A percentile compares a stretch with the other conserved stretches of the same genome.
These are phyloP conservation scores for Picocystis sp. DNA, from an alignment of 163 green algal species.

Conservation along the genomic window DNA sequence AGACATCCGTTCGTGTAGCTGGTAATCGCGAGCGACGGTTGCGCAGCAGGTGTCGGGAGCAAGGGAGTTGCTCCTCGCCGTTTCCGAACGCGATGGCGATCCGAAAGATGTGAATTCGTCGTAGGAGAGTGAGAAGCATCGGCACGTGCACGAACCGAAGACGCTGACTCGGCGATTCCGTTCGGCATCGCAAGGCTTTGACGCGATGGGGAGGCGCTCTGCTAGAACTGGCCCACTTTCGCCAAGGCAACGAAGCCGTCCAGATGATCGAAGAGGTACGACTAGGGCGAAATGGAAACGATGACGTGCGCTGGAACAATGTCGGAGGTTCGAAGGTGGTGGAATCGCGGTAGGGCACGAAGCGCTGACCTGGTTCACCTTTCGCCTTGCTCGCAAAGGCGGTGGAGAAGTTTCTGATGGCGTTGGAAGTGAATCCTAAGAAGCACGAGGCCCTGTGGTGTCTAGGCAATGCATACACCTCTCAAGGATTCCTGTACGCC, in stretches of 20 bases:
- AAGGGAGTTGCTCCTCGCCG: no score
- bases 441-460: slow-evolving; percentile 84
- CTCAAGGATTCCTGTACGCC: slow-evolving; percentile 63
- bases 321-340: no score
- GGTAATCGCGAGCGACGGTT: no score
- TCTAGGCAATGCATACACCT: slow-evolving; percentile 85
- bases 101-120: no score
- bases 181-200: slow-evolving; percentile 39
- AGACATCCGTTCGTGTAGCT: no score
- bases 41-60: no score
- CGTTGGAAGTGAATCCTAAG: slow-evolving; percentile 49
- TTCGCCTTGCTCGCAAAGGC: slow-evolving; percentile 24
- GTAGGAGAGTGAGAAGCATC: no score
- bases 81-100: no score
- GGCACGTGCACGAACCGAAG: no score
- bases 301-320: background rate
- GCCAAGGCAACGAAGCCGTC: slow-evolving; percentile 61
- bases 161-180: no score
- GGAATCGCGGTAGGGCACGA: no score
- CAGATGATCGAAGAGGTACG: slow-evolving; percentile 69
- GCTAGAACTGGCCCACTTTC: slow-evolving; percentile 90
- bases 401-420: slow-evolving; percentile 61
- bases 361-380: background rate
- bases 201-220: slow-evolving; percentile 84
- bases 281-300: background rate